phyloP scores from a whole-genome alignment of 176 grass and related monocot genomes.

The Dactylis glomerata region DNA sequence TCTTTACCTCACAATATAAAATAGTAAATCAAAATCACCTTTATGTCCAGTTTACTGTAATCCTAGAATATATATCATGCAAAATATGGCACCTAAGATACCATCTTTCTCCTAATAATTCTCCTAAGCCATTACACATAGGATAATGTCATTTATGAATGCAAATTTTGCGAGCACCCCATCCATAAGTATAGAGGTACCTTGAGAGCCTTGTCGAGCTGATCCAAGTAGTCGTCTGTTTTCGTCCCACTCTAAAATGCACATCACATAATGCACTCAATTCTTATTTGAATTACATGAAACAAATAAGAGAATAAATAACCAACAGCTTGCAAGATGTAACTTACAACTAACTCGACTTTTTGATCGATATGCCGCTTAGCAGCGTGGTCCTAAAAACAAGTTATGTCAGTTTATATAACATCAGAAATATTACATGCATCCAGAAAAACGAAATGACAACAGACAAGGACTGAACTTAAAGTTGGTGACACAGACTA shows the following conservation, averaged over 20 bases:
- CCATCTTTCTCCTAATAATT: neutral
- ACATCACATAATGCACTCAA: conserved; percentile 25
- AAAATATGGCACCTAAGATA: neutral
- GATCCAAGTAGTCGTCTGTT: conserved; percentile 78
- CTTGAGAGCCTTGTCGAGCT: conserved; percentile 83
- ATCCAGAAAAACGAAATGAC: neutral
- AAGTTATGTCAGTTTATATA: conserved; percentile 15
- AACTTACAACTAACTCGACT: conserved; percentile 75
- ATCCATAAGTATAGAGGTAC: conserved; percentile 31
- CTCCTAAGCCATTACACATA: neutral
- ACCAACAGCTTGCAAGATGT: neutral
- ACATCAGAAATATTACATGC: neutral
- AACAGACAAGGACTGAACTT: conserved; percentile 8
- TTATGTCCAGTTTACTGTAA: neutral
- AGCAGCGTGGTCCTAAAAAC: conserved; percentile 62
- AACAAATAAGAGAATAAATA: neutral
- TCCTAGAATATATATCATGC: neutral
- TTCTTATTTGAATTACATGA: neutral
- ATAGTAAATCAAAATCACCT: neutral
- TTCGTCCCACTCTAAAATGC: conserved; percentile 64
- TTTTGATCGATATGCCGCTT: conserved; percentile 83
- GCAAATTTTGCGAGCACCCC: neutral
- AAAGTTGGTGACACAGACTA: neutral
- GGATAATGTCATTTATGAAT: neutral
- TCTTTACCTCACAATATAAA: neutral